These are phyloP conservation scores for Cucumis melo DNA, from an alignment of 306 rosid species.

Conservation along the genomic window DNA sequence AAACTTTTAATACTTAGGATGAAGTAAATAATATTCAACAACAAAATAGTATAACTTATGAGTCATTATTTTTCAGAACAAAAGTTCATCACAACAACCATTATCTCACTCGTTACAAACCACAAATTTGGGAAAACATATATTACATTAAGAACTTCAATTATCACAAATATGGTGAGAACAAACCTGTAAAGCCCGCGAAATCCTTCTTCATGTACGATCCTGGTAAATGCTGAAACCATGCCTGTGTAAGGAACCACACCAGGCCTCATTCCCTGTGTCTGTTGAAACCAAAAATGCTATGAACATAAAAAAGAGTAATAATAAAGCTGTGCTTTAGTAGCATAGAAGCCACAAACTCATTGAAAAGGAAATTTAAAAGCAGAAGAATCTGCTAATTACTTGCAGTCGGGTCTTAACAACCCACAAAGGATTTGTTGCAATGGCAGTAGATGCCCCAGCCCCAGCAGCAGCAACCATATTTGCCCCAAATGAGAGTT, in stretches of 20 bases:
- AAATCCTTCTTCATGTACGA: constrained; percentile 73
- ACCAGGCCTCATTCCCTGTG: constrained; percentile 85
- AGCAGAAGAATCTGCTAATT: constrained; percentile 16
- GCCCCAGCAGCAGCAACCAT: constrained; percentile 89
- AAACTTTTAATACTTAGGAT: neutral
- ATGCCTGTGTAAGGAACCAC: constrained; percentile 80
- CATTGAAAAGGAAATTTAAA: constrained; percentile 8
- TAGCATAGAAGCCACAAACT: neutral
- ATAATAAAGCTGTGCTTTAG: neutral
- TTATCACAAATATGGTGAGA: neutral
- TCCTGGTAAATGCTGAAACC: constrained; percentile 77
- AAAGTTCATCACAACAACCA: neutral
- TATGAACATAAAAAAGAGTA: neutral
- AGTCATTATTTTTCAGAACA: neutral
- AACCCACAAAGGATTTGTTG: constrained; percentile 96
- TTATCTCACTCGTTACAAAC: neutral
- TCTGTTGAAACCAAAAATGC: constrained; percentile 33
- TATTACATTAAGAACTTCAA: neutral
- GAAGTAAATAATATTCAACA: neutral
- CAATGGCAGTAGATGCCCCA: constrained; percentile 80
- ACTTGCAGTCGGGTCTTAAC: constrained; percentile 97
- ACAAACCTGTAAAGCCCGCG: constrained; percentile 83
- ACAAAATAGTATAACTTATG: neutral
- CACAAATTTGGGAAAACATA: neutral
- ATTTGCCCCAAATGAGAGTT: constrained; percentile 53